Conservation (phyloP, 129 eudicot species). For the Centrapalus pauciflorus region DNA sequence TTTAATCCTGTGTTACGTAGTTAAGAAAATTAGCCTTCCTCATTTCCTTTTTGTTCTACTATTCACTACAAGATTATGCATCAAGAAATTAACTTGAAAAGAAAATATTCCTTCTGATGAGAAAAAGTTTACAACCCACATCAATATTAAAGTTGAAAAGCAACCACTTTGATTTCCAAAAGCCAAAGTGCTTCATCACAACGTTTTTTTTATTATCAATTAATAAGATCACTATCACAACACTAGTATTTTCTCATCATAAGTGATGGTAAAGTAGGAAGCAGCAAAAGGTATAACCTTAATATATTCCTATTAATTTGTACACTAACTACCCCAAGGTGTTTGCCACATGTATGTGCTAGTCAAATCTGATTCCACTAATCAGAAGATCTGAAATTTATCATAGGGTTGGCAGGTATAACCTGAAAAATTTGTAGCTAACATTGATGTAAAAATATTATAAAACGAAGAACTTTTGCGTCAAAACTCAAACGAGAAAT, state of each 20-base stretch:
- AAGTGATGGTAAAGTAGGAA: constrained; percentile 16
- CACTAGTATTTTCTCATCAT: constrained; percentile 21
- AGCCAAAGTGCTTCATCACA: constrained; percentile 23
- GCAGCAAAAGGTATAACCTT: constrained; percentile 9
- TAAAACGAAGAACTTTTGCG: too few species aligned
- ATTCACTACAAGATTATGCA: neutral
- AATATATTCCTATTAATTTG: neutral
- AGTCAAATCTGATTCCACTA: neutral
- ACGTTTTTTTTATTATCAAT: constrained; percentile 4
- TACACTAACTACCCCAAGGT: neutral
- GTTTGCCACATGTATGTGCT: too few species aligned
- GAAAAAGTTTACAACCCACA: constrained; percentile 8
- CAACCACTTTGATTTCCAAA: constrained; percentile 9
- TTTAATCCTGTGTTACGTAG: neutral
- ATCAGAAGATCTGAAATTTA: neutral
- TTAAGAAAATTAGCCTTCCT: neutral
- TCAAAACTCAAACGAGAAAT: too few species aligned
- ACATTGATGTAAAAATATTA: too few species aligned
- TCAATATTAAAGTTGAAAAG: constrained; percentile 7
- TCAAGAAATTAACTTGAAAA: neutral
- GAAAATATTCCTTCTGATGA: neutral
- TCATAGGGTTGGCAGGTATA: too few species aligned
- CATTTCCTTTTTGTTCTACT: neutral
- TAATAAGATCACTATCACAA: constrained; percentile 7
- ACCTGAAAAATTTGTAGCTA: too few species aligned